Evolutionary conservation across 1,139 yeast genomes (phyloP).

Genomic region (Lodderomyces beijingensis): DNA sequence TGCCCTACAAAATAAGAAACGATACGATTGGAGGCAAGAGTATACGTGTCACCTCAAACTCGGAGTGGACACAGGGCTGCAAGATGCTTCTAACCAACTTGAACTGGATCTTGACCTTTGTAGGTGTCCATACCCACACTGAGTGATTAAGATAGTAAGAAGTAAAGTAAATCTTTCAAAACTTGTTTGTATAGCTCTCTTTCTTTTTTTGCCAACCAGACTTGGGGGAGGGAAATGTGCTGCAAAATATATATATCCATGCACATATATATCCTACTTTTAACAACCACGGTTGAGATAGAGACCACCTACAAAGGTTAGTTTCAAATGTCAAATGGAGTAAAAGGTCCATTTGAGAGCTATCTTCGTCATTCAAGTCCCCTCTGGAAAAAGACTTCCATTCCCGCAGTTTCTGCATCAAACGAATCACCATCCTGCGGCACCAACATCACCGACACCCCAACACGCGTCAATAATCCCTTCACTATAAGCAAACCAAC

Average conservation of each 20-base stretch:
- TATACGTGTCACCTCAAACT: conserved; percentile 66
- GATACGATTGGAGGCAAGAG: conserved; percentile 79
- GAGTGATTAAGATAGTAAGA: too few relatives aligned
- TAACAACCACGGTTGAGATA: too few relatives aligned
- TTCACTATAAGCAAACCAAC: too few relatives aligned
- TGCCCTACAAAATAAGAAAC: conserved; percentile 59
- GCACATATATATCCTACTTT: too few relatives aligned
- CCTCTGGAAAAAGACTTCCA: conserved; percentile 1
- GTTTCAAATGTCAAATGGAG: conserved; percentile 1
- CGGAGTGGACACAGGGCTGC: conserved; percentile 90
- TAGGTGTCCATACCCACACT: conserved; percentile 34
- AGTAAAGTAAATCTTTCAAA: too few relatives aligned
- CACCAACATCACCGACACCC: conserved; percentile 3
- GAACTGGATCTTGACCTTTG: conserved; percentile 50
- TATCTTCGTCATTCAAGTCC: conserved; percentile 9
- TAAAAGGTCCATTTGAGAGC: conserved; percentile 1
- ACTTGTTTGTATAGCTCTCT: too few relatives aligned
- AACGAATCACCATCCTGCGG: conserved; percentile 2
- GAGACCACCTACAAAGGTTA: too few relatives aligned
- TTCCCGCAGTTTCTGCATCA: conserved; percentile 3
- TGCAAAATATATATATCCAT: too few relatives aligned
- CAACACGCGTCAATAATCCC: conserved; percentile 3
- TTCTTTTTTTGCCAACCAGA: too few relatives aligned
- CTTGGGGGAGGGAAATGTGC: too few relatives aligned
- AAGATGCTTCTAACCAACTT: conserved; percentile 71